Percentiles rank a stretch among this genome's conserved stretches.
These are phyloP conservation scores for Carpinus viminea DNA, from an alignment of 306 rosid species.

Conservation along the genomic window DNA sequence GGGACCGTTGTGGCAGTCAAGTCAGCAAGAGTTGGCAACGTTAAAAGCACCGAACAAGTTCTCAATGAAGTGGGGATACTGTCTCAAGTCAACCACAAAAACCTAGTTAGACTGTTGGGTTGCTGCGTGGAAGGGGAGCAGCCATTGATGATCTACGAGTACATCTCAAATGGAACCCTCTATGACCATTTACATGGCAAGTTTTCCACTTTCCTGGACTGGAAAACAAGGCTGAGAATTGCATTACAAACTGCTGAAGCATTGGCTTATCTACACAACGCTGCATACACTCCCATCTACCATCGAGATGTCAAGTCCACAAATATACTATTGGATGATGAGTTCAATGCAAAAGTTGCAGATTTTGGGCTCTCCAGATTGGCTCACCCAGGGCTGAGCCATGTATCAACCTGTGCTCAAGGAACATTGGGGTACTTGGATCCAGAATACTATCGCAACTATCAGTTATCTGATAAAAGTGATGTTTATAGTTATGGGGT, in stretches of 20 bases:
- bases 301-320: conserved; percentile 98
- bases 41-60: conserved; percentile 87
- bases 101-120: conserved; percentile 82
- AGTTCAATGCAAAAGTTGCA: conserved; percentile 73
- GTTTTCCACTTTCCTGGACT: conserved; percentile 64
- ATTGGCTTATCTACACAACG: conserved; percentile 78
- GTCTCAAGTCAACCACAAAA: conserved; percentile 90
- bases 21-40: conserved; percentile 81
- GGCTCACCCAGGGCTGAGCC: conserved; percentile 88
- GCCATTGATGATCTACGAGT: conserved; percentile 92
- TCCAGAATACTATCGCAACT: conserved; percentile 89
- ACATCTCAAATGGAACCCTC: conserved; percentile 90
- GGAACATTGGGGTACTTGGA: conserved; percentile 94
- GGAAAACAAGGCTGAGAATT: conserved; percentile 80
- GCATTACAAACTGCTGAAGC: conserved; percentile 93
- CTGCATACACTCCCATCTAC: conserved; percentile 84
- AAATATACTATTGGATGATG: conserved; percentile 73
- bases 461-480: conserved; percentile 87
- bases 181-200: conserved; percentile 80
- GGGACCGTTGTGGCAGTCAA: conserved; percentile 83
- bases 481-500: conserved; percentile 96
- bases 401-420: conserved; percentile 95
- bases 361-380: conserved; percentile 94
- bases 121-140: conserved; percentile 84
- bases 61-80: conserved; percentile 91